Base-by-base conservation (phyloP, 2,329 filamentous ascomycete genomes). In the Fusarium palustre region DNA sequence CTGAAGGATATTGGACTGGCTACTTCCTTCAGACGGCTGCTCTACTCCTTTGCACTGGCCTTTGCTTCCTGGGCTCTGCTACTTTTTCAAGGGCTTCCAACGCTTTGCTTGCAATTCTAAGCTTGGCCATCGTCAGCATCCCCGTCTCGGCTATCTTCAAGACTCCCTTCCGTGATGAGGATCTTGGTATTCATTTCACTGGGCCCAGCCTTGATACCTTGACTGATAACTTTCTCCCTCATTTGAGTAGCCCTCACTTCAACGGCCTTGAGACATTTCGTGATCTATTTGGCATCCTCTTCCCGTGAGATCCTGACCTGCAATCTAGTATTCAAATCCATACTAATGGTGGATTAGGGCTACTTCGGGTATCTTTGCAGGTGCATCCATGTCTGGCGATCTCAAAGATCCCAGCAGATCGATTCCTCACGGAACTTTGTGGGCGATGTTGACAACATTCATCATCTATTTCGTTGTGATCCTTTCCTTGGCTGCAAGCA, bases 331-430 rank as follows among this genome's bases (percentile, higher is more conserved):
- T 22, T 12, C 12, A 24, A 16, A 12, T n/a, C 28, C 7, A 2
- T 46, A 36, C 53, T 68, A 18, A 65, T 66, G 42, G 15, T 8
- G 11, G 12, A 48, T 12, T 16, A 81, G 79, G 38, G 84, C 85
- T 24, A 87, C 85, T 2, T 86, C 81, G 4, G 85, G 86, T 25
- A 89, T 87, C 66, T 87, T 88, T 76, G 85, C 88, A 62, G 94
- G 94, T 20, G 93, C 93, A 9, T 95, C 92, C 71, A 97, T 97
- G 93, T 97, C 93, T 10, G 93, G 93, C 20, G 93, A 97, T 76
- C 79, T 97, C 50, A 91, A 87, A 66, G 90, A 93, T 67, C 93
- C 93, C 0, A 95, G 92, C 83, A 92, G 90, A 77, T 88, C 92
- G 2, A 97, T 97, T 55, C 93, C 93, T 0, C 90, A 88, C 66